Base-by-base conservation (phyloP, 2,329 filamentous ascomycete species). In the Fusarium sp. region DNA sequence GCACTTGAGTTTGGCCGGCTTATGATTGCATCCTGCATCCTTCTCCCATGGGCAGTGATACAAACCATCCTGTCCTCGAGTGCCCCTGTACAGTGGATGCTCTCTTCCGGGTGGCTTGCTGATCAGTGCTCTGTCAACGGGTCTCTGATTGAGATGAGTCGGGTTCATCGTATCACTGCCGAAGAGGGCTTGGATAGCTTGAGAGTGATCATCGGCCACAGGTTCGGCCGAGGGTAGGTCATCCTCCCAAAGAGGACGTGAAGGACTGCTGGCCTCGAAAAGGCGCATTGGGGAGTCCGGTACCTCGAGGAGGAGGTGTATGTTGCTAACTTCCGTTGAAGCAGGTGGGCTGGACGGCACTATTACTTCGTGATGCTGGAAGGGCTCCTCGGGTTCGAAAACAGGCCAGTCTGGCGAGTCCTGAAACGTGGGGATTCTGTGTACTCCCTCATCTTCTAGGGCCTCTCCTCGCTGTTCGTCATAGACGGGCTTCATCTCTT, bases 1-100 rank as follows among this genome's bases (percentile, higher is more conserved):
- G 91, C 95, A 98, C 90, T 98, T 98, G 78, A 98, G 93, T 86
- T 96, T 96, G 80, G 96, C 96, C 44, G 95, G 91, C 84, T 93
- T 93, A 90, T 98, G 95, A 83, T 90, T 93, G 89, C 95, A 98
- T 79, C 81, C 85, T 24, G 84, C 65, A 68, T 91, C 87, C 77
- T 90, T 92, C 81, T 92, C 91, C 87, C 92, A 96, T 5, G 95
- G 95, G 87, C 95, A 98, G 85, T 97, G 94, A 85, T 96, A 98
- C 66, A 96, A 89, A 79, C 94, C 94, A 83, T 97, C 94, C 24
- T 24, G 46, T 7, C 17, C 46, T 51, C 46, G 46, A 11, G 17
- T 29, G 10, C 46, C 46, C 17, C 11, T 51, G 27, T 51, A 51
- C 16, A 51, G 46, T 29, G 46, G 46, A n/a, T 51, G 46, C 12